These are phyloP conservation scores for Teratosphaeria epicoccoides DNA, from an alignment of 2,329 filamentous ascomycete genomes.

Conservation along the genomic window DNA sequence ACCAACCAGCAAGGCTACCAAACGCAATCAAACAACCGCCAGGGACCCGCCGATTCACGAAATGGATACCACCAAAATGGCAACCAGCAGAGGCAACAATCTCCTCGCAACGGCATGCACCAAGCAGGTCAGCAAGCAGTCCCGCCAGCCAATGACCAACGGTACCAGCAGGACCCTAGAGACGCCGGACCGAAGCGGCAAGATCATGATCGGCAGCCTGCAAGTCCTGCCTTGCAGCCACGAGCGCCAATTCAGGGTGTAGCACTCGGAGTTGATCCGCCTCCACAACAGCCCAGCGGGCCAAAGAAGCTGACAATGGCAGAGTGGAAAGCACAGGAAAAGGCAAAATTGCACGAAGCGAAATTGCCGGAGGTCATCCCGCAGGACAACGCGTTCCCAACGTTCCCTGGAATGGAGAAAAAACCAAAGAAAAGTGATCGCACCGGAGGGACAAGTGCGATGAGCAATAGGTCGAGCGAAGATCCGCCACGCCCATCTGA, in stretches of 20 bases:
- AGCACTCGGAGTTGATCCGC: not conserved
- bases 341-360: slow-evolving; percentile 21
- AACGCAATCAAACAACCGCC: not conserved
- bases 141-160: not conserved
- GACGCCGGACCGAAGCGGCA: not conserved
- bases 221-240: not conserved
- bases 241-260: not conserved
- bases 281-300: slow-evolving; percentile 4
- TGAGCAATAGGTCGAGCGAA: slow-evolving; percentile 9
- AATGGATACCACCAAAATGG: not conserved
- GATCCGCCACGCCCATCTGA: slow-evolving; percentile 10
- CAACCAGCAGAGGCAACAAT: not conserved
- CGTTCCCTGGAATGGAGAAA: slow-evolving; percentile 31
- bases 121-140: not conserved
- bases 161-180: not conserved
- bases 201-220: not conserved
- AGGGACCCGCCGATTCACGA: not conserved
- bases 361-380: slow-evolving; percentile 20
- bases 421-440: slow-evolving; percentile 5
- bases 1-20: not conserved
- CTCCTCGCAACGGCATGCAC: not conserved
- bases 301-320: slow-evolving; percentile 21
- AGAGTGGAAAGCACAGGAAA: slow-evolving; percentile 25
- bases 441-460: slow-evolving; percentile 6
- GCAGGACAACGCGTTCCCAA: slow-evolving; percentile 39